phyloP scores from a whole-genome alignment of 768 basidiomycete species.

The Solioccasus polychromus region DNA sequence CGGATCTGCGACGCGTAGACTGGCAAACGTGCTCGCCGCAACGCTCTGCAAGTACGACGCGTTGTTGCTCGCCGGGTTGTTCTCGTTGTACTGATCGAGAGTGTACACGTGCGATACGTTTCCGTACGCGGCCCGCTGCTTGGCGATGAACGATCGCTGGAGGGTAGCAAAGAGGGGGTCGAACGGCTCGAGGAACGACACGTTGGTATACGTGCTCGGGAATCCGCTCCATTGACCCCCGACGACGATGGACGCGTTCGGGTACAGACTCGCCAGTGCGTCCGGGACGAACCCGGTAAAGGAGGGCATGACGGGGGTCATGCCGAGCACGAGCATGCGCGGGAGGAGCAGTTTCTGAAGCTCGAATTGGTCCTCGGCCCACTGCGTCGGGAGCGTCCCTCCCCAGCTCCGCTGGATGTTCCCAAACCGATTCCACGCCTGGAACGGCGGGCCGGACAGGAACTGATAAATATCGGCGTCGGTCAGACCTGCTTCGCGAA shows the following conservation, averaged over 20 bases:
- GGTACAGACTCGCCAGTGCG: constrained; percentile 28
- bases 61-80: constrained; percentile 34
- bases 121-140: constrained; percentile 37
- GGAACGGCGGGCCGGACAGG: constrained; percentile 39
- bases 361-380: constrained; percentile 37
- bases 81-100: constrained; percentile 46
- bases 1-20: constrained; percentile 38
- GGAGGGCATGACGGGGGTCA: constrained; percentile 41
- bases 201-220: constrained; percentile 32
- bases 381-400: constrained; percentile 34
- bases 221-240: constrained; percentile 38
- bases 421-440: constrained; percentile 43
- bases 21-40: constrained; percentile 34
- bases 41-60: constrained; percentile 33
- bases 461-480: constrained; percentile 35
- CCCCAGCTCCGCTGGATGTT: constrained; percentile 42
- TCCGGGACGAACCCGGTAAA: constrained; percentile 42
- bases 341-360: constrained; percentile 36
- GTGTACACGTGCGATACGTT: constrained; percentile 40
- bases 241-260: constrained; percentile 34
- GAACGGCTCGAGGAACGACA: constrained; percentile 40
- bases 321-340: constrained; percentile 41
- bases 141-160: constrained; percentile 38
- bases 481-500: constrained; percentile 36
- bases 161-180: constrained; percentile 36